Evolutionary conservation across 495 filamentous ascomycete species (phyloP).

Genomic region (Penicillium dipodomyicola): DNA sequence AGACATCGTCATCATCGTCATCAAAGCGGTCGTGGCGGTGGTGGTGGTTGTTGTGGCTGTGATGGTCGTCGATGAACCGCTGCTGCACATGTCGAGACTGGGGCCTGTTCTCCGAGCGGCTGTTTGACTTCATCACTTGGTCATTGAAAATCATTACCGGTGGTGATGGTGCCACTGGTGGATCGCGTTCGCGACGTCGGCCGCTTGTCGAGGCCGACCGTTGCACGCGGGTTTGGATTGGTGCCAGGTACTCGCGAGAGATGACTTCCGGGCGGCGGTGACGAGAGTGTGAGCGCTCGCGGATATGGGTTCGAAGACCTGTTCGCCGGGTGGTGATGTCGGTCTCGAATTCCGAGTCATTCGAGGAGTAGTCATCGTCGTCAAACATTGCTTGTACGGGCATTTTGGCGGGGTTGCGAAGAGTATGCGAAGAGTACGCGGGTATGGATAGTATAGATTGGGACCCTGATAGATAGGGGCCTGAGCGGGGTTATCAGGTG

Average conservation of each 20-base stretch:
- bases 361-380: constrained; percentile 11
- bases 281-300: constrained; percentile 42
- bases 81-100: constrained; percentile 24
- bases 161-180: not conserved
- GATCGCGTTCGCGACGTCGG: constrained; percentile 29
- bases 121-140: constrained; percentile 16
- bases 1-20: constrained; percentile 22
- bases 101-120: constrained; percentile 19
- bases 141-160: constrained; percentile 32
- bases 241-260: constrained; percentile 20
- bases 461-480: constrained; percentile 12
- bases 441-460: constrained; percentile 1
- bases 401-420: constrained; percentile 19
- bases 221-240: constrained; percentile 27
- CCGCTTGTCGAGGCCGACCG: constrained; percentile 45
- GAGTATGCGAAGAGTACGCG: not conserved
- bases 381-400: constrained; percentile 23
- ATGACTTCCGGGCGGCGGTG: constrained; percentile 27
- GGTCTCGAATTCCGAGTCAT: constrained; percentile 42
- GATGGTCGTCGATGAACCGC: constrained; percentile 13
- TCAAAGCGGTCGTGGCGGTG: constrained; percentile 28
- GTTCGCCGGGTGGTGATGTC: constrained; percentile 36
- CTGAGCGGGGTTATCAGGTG: constrained; percentile 10
- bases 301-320: constrained; percentile 24
- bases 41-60: not conserved